A percentile compares a stretch with the other conserved stretches of the same genome.
phyloP scores from a whole-genome alignment of 352 stramenopile genomes.

The Aphanomyces invadans region DNA sequence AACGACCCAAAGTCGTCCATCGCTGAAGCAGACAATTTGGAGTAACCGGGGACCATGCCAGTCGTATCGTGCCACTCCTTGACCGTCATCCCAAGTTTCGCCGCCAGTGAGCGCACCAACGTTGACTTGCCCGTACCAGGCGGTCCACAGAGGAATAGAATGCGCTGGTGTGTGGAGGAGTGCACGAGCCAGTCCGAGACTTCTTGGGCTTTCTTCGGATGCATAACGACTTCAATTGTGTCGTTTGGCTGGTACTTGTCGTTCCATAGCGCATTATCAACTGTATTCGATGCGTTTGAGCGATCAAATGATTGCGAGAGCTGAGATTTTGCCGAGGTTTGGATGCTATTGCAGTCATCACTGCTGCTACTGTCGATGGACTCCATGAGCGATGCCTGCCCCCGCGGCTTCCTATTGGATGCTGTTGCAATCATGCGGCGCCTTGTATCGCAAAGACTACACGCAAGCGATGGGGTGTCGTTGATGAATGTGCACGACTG shows the following conservation, averaged over 20 bases:
- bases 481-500: slow-evolving; percentile 33
- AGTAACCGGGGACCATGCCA: slow-evolving; percentile 32
- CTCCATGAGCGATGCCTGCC: slow-evolving; percentile 21
- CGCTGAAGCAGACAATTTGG: slow-evolving; percentile 28
- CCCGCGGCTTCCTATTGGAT: slow-evolving; percentile 9
- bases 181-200: slow-evolving; percentile 56
- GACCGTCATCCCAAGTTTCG: slow-evolving; percentile 37
- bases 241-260: slow-evolving; percentile 37
- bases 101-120: slow-evolving; percentile 50
- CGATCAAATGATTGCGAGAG: neutral
- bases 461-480: slow-evolving; percentile 9
- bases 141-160: slow-evolving; percentile 75
- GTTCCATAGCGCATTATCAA: slow-evolving; percentile 37
- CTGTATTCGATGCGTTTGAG: neutral
- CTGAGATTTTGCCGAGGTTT: slow-evolving; percentile 13
- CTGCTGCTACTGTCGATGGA: slow-evolving; percentile 35
- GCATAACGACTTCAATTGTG: slow-evolving; percentile 66
- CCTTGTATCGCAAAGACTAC: slow-evolving; percentile 27
- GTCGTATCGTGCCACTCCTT: slow-evolving; percentile 73
- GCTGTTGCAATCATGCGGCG: neutral
- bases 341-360: slow-evolving; percentile 26
- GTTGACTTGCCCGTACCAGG: slow-evolving; percentile 79
- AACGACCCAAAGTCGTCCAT: slow-evolving; percentile 76
- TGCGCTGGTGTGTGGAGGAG: slow-evolving; percentile 37
- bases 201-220: slow-evolving; percentile 77